phyloP scores from a whole-genome alignment of 1,139 yeast species.

The Hanseniaspora gamundiae region DNA sequence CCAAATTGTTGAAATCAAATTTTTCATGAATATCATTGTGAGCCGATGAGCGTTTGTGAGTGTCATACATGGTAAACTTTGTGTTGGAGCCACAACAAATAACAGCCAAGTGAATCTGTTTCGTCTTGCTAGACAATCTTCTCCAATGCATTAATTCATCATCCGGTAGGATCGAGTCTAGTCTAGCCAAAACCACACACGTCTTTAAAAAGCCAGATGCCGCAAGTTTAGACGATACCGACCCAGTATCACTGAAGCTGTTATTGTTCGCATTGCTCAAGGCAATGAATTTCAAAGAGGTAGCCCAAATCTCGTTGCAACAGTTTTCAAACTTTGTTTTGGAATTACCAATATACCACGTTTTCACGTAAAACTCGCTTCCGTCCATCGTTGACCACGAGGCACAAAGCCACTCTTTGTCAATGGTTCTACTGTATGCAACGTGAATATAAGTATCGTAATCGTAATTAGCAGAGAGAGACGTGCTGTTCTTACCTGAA shows the following conservation, averaged over 20 bases:
- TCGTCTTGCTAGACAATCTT: constrained; percentile 46
- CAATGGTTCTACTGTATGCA: constrained; percentile 73
- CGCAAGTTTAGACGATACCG: constrained; percentile 25
- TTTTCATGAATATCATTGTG: constrained; percentile 22
- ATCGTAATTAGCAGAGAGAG: constrained; percentile 29
- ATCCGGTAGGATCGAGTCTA: constrained; percentile 64
- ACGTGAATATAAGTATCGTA: constrained; percentile 76
- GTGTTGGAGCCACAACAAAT: constrained; percentile 61
- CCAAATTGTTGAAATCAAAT: constrained; percentile 12
- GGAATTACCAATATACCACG: constrained; percentile 46
- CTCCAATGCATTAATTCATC: constrained; percentile 74
- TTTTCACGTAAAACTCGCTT: constrained; percentile 44
- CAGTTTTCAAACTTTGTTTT: constrained; percentile 41
- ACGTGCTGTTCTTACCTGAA: constrained; percentile 27
- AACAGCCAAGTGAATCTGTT: constrained; percentile 56
- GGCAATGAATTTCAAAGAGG: constrained; percentile 31
- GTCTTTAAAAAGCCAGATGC: constrained; percentile 26
- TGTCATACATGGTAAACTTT: constrained; percentile 36
- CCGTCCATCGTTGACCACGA: constrained; percentile 90
- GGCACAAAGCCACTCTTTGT: constrained; percentile 73
- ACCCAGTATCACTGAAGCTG: constrained; percentile 1
- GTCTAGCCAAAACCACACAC: constrained; percentile 53
- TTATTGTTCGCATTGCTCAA: constrained; percentile 7
- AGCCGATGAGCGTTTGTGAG: constrained; percentile 25
- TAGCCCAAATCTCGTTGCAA: constrained; percentile 47